A percentile compares a stretch with the other conserved stretches of the same genome.
Evolutionary conservation across 2,329 filamentous ascomycete genomes (phyloP).

Genomic region (Dactylellina parvicollis): DNA sequence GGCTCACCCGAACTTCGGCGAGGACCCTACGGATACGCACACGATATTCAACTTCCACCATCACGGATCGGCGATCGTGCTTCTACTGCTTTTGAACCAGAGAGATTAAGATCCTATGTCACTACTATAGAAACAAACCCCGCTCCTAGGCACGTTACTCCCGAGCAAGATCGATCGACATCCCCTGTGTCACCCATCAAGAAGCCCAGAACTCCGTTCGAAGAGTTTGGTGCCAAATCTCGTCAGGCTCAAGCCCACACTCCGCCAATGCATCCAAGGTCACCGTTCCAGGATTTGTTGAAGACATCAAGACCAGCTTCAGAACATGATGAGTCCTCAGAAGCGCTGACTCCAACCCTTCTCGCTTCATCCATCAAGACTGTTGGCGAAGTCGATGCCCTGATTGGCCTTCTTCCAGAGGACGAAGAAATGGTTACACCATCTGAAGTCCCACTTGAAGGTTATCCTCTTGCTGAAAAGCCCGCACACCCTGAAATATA

Average conservation of each 20-base stretch:
- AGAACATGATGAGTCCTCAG: not conserved
- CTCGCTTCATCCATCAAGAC: slow-evolving; percentile 15
- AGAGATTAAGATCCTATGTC: slow-evolving; percentile 6
- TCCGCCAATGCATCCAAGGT: slow-evolving; percentile 33
- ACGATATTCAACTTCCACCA: slow-evolving; percentile 49
- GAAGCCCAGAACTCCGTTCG: slow-evolving; percentile 34
- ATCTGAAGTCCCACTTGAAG: slow-evolving; percentile 12
- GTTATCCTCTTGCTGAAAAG: slow-evolving; percentile 36
- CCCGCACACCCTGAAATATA: slow-evolving; percentile 28
- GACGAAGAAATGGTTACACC: slow-evolving; percentile 1
- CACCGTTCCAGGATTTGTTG: slow-evolving; percentile 28
- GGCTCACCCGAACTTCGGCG: slow-evolving; percentile 40
- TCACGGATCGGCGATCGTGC: slow-evolving; percentile 44
- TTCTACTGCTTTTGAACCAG: slow-evolving; percentile 32
- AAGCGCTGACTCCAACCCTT: not conserved
- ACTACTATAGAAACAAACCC: slow-evolving; percentile 8
- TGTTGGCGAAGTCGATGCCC: slow-evolving; percentile 28
- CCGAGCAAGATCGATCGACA: slow-evolving; percentile 2
- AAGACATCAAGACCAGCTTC: slow-evolving; percentile 3
- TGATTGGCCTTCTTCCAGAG: slow-evolving; percentile 34
- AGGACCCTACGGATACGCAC: slow-evolving; percentile 19
- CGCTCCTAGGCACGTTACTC: not conserved
- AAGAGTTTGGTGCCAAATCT: slow-evolving; percentile 37
- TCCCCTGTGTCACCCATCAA: slow-evolving; percentile 43
- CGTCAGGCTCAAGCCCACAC: slow-evolving; percentile 29